Conservation (phyloP, 1,139 yeast genomes). For the Tardiomyces blankii region DNA sequence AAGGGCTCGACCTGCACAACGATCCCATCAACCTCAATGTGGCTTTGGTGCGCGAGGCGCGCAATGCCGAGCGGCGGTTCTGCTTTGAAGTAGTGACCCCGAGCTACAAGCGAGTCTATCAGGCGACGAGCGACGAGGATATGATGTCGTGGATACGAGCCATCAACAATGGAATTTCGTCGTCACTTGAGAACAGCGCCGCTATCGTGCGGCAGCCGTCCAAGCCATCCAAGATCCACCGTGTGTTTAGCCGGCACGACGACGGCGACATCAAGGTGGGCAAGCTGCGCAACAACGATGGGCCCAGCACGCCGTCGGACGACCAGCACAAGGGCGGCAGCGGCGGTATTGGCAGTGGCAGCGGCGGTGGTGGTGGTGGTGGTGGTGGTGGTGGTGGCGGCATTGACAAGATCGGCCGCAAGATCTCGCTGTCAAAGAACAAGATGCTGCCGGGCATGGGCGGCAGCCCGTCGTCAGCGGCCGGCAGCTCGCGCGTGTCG, state of each 20-base stretch:
- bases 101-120: slow-evolving; percentile 60
- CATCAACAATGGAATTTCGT: slow-evolving; percentile 29
- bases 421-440: slow-evolving; percentile 9
- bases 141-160: slow-evolving; percentile 60
- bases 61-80: slow-evolving; percentile 35
- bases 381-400: background rate
- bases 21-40: slow-evolving; percentile 66
- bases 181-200: slow-evolving; percentile 17
- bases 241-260: background rate
- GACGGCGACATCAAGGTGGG: background rate
- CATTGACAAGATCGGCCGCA: slow-evolving; percentile 8
- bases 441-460: background rate
- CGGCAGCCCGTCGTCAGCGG: background rate
- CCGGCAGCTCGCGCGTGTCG: background rate
- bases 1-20: slow-evolving; percentile 49
- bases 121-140: slow-evolving; percentile 64
- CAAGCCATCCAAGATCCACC: background rate
- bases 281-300: background rate
- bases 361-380: too few species aligned
- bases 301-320: background rate
- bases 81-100: slow-evolving; percentile 77
- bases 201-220: background rate
- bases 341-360: background rate
- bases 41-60: slow-evolving; percentile 48
- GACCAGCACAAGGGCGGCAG: background rate